These are phyloP conservation scores for Cyberlindnera sargentensis DNA, from an alignment of 805 yeast species.

Conservation along the genomic window DNA sequence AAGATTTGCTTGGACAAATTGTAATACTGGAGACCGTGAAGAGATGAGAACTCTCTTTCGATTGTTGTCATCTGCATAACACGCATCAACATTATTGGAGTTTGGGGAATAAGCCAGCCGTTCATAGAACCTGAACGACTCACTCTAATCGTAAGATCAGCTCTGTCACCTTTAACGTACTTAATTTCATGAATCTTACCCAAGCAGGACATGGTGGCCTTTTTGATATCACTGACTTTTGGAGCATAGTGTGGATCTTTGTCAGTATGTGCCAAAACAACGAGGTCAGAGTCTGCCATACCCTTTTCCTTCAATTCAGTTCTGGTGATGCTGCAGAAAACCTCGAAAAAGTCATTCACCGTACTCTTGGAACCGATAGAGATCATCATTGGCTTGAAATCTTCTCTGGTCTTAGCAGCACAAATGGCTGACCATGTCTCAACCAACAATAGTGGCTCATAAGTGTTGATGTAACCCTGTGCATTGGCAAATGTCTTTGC, in stretches of 20 bases:
- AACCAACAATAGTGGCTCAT: constrained; percentile 74
- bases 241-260: constrained; percentile 17
- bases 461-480: constrained; percentile 58
- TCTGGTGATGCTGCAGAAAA: constrained; percentile 64
- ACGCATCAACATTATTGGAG: constrained; percentile 58
- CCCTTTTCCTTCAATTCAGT: constrained; percentile 42
- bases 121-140: constrained; percentile 39
- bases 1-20: constrained; percentile 66
- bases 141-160: constrained; percentile 72
- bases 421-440: constrained; percentile 94
- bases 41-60: constrained; percentile 85
- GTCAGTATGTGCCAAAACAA: constrained; percentile 46
- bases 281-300: constrained; percentile 68
- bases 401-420: constrained; percentile 56
- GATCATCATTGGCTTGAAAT: constrained; percentile 52
- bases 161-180: constrained; percentile 51
- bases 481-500: constrained; percentile 50
- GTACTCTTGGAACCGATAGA: constrained; percentile 74
- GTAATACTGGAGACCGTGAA: constrained; percentile 76
- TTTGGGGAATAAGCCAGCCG: constrained; percentile 50
- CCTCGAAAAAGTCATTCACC: constrained; percentile 82
- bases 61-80: constrained; percentile 86
- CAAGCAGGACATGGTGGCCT: constrained; percentile 47
- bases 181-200: constrained; percentile 78
- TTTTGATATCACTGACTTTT: constrained; percentile 28